Base-by-base conservation (phyloP, 1,139 yeast species). In the Yamadazyma trypodendri region DNA sequence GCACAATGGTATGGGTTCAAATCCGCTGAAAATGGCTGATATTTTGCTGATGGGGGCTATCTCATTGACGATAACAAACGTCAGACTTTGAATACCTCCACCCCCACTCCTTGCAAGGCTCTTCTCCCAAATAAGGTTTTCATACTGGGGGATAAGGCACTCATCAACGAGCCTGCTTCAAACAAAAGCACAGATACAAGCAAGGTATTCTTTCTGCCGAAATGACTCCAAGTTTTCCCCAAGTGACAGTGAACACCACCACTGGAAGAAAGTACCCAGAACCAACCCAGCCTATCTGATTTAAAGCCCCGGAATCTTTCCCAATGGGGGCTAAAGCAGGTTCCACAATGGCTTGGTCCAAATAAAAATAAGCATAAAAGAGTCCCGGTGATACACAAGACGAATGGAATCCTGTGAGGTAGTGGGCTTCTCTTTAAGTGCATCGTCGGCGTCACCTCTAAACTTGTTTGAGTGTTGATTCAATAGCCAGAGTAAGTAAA, bases 241-340 rank as follows among this genome's bases (percentile, higher is more conserved):
- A 65, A 6, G 60, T 57, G 22, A 63, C 62, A 17, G 58, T 56
- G 38, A 65, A 57, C 2, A 62, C 67, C 1, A 68, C 56, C 51
- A 58, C 55, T 4, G 65, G 46, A 35, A 82, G 61, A 46, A 79
- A 55, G 53, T 73, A 82, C 3, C 81, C 87, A 2, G 82, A 61
- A 3, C 77, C 59, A 32, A 80, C 52, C 87, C 87, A 81, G n/a
- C 79, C 79, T 28, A 79, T 63, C 46, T 76, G 68, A 11, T 71
- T 68, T 48, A 77, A 78, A 7, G 68, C 68, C 35, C 65, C 38
- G 43, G 66, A 67, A 34, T 65, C 54, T 44, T 62, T 60, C 11
- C 71, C 69, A 23, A 66, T 68, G 1, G 52, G 57, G 11, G 65
- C 55, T 37, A 65, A 53, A 17, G 65, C 51, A 1, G 71, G 63